Base-by-base conservation (phyloP, 2,329 filamentous ascomycete species). In the Talaromyces funiculosus region DNA sequence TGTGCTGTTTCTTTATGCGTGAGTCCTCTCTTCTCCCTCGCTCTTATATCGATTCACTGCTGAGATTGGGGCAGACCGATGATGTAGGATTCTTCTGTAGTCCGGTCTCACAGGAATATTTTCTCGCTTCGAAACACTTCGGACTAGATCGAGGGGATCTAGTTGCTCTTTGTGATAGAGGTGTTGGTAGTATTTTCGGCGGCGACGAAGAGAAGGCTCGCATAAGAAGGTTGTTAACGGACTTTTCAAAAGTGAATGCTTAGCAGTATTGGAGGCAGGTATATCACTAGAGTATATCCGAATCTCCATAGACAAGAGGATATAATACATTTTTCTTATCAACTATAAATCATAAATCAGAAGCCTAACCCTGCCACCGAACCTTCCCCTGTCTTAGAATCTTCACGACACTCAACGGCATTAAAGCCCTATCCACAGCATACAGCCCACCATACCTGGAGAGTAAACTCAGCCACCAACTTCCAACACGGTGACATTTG, bases 81-180 rank as follows among this genome's bases (percentile, higher is more conserved):
- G 90, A 94, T 67, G 87, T 93, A 9, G 90, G 90, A 1, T 85
- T 94, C 22, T 94, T 94, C 67, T 87, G 86, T 54, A 92, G 88
- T 68, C 80, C 84, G 0, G 74, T 92, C 3, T 92, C 89, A 0
- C 86, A 91, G 65, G 90, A 95, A 71, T 93, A 92, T 72, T 76
- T 80, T 7, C 82, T 94, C 2, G 88, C 89, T 3, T 86, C 88
- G 1, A 73, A 86, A 65, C 85, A 92, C 69, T 94, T 94, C 67
- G 71, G 74, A 0, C 78, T 94, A 14, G 69, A 66, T 29, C 71
- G 75, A 14, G 60, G 66, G 1, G 77, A 82, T 22, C 66, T 86
- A 7, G 78, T 84, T 59, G 71, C 71, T 0, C 73, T 93, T 20
- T 85, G 84, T n/a, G 80, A 81, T 53, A 82, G 83, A 62, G 82